These are phyloP conservation scores for Carex kokanica DNA, from an alignment of 176 grass and related monocot genomes.

Conservation along the genomic window DNA sequence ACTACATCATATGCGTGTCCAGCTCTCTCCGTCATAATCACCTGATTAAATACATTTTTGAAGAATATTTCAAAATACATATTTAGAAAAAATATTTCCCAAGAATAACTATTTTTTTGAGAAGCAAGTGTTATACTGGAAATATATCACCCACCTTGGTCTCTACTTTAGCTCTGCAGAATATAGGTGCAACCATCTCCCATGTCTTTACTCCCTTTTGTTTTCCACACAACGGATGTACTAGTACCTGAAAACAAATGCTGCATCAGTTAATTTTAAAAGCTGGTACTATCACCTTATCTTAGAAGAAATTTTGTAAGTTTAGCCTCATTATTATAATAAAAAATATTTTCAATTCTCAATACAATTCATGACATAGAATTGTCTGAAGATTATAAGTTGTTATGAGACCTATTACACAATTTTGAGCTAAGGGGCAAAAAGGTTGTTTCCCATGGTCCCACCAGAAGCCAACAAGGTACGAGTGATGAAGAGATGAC, in stretches of 20 bases:
- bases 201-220: conserved; percentile 62
- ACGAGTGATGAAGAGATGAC: not conserved
- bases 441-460: not conserved
- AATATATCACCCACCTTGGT: conserved; percentile 53
- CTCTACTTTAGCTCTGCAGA: conserved; percentile 63
- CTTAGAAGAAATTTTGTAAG: not conserved
- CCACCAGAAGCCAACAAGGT: not conserved
- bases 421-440: not conserved
- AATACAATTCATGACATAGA: not conserved
- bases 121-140: not conserved
- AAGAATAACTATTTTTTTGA: not conserved
- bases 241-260: conserved; percentile 66
- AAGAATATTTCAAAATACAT: not conserved
- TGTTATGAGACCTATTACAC: not conserved
- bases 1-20: conserved; percentile 74
- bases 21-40: conserved; percentile 73
- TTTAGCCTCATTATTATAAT: not conserved
- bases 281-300: not conserved
- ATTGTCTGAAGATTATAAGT: not conserved
- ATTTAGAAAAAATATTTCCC: not conserved
- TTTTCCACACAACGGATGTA: conserved; percentile 95
- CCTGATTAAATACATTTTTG: conserved; percentile 44
- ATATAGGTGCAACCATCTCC: conserved; percentile 74
- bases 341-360: not conserved
- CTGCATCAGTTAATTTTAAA: conserved; percentile 7